Conservation (phyloP, 208 protist genomes). For the Porcisia deanei region DNA sequence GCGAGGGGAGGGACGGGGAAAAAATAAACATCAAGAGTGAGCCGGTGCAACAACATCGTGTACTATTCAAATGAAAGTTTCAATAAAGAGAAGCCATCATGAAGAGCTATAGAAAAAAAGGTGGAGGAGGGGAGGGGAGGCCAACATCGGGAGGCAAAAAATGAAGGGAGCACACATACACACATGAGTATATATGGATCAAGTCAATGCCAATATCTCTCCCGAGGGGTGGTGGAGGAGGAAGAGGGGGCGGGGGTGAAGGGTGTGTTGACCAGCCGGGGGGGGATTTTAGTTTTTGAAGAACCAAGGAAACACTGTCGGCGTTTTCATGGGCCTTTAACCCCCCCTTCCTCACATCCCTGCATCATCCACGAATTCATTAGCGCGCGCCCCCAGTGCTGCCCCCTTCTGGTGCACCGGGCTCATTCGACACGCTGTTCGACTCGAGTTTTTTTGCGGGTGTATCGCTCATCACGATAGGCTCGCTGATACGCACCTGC, state of each 20-base stretch:
- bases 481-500: conserved; percentile 32
- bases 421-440: background rate
- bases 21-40: no score
- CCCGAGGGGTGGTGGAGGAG: no score
- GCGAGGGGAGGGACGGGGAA: no score
- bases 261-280: background rate
- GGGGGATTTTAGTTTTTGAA: background rate
- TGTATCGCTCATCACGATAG: conserved; percentile 30
- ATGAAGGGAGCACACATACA: no score
- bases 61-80: no score
- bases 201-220: no score
- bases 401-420: background rate
- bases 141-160: background rate
- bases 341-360: background rate
- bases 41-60: no score
- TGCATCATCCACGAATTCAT: background rate
- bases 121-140: background rate
- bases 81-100: no score
- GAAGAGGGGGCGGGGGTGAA: no score
- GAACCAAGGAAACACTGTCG: background rate
- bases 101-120: background rate
- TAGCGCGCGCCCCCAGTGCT: background rate
- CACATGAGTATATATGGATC: background rate
- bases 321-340: no score
- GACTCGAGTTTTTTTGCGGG: conserved; percentile 12